A percentile compares a stretch with the other conserved stretches of the same genome.
Conservation (phyloP, 225 moss, liverwort and hornwort species). For the Pseudoscleropodium purum region DNA sequence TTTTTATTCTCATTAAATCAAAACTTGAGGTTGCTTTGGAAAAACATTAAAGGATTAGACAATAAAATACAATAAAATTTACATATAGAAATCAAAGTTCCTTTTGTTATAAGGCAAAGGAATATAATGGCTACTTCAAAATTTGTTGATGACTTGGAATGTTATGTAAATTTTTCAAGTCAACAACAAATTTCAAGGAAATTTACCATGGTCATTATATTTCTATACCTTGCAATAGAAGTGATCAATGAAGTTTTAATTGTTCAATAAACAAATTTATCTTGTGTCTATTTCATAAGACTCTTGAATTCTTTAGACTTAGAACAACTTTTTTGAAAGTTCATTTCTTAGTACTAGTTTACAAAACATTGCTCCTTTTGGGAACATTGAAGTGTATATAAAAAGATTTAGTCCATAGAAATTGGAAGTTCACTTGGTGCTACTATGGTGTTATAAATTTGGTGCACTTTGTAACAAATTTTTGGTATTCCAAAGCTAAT, state of each 20-base stretch:
- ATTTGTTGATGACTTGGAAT: background rate
- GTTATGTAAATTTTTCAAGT: background rate
- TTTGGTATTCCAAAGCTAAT: background rate
- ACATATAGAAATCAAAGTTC: no score
- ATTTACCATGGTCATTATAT: background rate
- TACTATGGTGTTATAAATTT: background rate
- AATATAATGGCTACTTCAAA: background rate
- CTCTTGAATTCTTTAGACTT: background rate
- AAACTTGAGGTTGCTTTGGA: accelerated
- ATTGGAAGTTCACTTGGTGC: background rate
- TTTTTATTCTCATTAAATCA: background rate
- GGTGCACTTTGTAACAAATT: background rate
- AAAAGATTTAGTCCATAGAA: accelerated
- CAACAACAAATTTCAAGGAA: background rate
- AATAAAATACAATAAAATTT: background rate
- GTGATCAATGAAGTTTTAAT: background rate
- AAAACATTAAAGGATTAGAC: background rate
- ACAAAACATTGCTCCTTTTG: background rate
- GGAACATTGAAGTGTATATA: background rate
- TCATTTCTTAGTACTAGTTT: accelerated
- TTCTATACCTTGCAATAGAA: background rate
- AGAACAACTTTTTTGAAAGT: background rate
- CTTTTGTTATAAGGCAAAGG: no score
- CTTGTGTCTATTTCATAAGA: background rate
- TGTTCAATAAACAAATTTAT: background rate